Conservation (phyloP, 108 stramenopile genomes). For the Cyclotella choctawhatcheeana region DNA sequence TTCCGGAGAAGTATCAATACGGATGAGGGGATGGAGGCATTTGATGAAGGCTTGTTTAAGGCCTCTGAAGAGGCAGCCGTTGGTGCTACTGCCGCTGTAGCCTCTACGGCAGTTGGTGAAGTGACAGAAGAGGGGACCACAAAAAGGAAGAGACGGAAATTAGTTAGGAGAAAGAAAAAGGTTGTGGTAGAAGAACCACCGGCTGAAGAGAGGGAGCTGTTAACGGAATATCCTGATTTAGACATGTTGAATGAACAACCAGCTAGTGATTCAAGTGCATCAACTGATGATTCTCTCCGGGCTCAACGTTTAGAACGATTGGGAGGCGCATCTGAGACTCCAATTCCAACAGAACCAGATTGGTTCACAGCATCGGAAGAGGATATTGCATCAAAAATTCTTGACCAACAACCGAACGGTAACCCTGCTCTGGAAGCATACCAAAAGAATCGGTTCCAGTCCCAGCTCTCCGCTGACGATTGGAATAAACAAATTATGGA, state of each 20-base stretch:
- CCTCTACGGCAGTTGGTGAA: conserved; percentile 35
- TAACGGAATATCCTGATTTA: conserved; percentile 51
- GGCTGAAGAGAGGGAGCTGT: conserved; percentile 13
- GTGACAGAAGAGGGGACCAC: conserved; percentile 12
- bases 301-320: conserved; percentile 62
- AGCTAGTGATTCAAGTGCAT: not conserved
- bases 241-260: conserved; percentile 39
- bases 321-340: not conserved
- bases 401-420: conserved; percentile 14
- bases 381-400: conserved; percentile 41
- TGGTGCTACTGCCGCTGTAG: conserved; percentile 27
- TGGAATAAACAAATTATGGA: conserved; percentile 85
- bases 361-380: conserved; percentile 48
- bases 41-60: conserved; percentile 11
- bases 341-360: conserved; percentile 32
- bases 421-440: conserved; percentile 18
- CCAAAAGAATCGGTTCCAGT: conserved; percentile 69
- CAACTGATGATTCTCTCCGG: conserved; percentile 47
- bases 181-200: conserved; percentile 23
- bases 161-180: conserved; percentile 43
- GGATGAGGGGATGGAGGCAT: conserved; percentile 61
- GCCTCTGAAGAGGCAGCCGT: conserved; percentile 4
- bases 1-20: conserved; percentile 90
- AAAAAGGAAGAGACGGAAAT: conserved; percentile 29
- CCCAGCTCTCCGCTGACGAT: conserved; percentile 64